Evolutionary conservation across 108 stramenopile genomes (phyloP), one percentile per base, ranked within the genome.

Genomic region (Asterionellopsis glacialis): DNA sequence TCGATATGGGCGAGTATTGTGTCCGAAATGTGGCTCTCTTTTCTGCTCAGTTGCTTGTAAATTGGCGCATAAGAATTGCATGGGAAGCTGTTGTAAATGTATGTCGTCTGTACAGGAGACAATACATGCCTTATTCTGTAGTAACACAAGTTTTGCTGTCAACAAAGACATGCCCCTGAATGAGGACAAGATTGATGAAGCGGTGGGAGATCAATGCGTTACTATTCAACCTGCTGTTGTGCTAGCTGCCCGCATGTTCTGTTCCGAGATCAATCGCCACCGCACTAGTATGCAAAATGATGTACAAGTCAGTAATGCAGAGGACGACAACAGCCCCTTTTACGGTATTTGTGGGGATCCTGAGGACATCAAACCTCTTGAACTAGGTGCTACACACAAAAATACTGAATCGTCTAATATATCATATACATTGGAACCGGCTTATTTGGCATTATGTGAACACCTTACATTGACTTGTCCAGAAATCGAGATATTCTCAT

Each of bases 291-390:
- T 19, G 38, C 13, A 0, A 24, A 0, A 16, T 42, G 44, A 63
- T 43, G 40, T 57, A 45, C 18, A 63, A 61, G 33, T 33, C 7
- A 5, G 5, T 33, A 33, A 7, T 33, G 33, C 33, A 33, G 33
- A 33, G 33, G 33, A 33, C 7, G 33, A 33, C 33, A 33, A 7
- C 7, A 7, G 33, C 19, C 63, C 43, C 9, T 57, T 65, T 26
- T 14, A 64, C 12, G 63, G 65, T n/a, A 33, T 78, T 12, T 78
- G 77, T 65, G 78, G 73, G 0, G 40, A 57, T 19, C 63, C 69
- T 0, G 48, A 49, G 7, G 78, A 79, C 44, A 26, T 71, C 55
- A 50, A n/a, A 27, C 41, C 56, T n/a, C 41, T 75, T 1, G 65
- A 70, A 41, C 45, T 79, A 15, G 73, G 73, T 41, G 51, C 18